phyloP scores from a whole-genome alignment of 148 eudicot species.

The Chenopodium berlandieri region DNA sequence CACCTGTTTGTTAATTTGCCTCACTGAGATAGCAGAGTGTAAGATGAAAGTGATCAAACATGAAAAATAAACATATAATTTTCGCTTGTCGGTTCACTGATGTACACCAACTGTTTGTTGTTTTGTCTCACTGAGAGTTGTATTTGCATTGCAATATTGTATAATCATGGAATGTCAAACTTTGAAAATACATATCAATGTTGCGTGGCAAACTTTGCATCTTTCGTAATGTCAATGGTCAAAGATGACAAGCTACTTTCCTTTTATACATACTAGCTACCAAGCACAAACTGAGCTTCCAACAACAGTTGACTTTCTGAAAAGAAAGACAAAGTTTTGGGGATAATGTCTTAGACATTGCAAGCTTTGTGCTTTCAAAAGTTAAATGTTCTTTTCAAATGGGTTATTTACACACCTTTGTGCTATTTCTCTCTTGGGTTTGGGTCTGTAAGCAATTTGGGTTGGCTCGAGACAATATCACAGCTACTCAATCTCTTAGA shows the following conservation, averaged over 20 bases:
- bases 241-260: not conserved
- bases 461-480: not conserved
- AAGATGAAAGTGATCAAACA: too few species aligned
- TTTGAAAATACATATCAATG: not conserved
- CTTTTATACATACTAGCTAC: too few species aligned
- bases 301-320: not conserved
- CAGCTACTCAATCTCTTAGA: slow-evolving; percentile 13
- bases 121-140: too few species aligned
- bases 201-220: not conserved
- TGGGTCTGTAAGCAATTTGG: slow-evolving; percentile 3
- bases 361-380: not conserved
- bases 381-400: not conserved
- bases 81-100: too few species aligned
- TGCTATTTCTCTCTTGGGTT: slow-evolving; percentile 12
- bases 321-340: not conserved
- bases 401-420: not conserved
- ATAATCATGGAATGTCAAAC: not conserved
- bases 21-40: too few species aligned
- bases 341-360: not conserved
- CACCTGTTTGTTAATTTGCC: too few species aligned
- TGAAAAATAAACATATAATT: too few species aligned
- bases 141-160: too few species aligned
- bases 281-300: not conserved
- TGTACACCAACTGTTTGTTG: too few species aligned
- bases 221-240: not conserved